Evolutionary conservation across 371 early-diverging fungal species (phyloP), one percentile per base, ranked within the genome.

Genomic region (Coemansia sp.): DNA sequence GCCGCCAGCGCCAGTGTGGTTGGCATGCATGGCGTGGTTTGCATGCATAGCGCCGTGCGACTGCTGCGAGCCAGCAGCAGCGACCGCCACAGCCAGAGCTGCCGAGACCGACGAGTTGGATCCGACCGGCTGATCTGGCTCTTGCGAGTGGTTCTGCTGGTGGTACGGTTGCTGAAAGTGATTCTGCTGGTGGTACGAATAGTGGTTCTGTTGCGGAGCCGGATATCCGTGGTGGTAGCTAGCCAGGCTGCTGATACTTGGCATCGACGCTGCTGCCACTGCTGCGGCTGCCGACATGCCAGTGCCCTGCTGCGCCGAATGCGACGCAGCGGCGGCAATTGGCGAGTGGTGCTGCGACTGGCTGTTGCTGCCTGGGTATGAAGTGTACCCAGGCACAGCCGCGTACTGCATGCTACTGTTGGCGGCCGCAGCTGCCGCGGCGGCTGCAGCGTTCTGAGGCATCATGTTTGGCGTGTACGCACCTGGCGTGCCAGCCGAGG

Each of bases 341-440:
- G 75, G 75, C 64, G 75, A 75, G 68, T 75, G 75, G 65, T 75
- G 75, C 59, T 75, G 75, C 57, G 75, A 75, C 65, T 75, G 75
- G 62, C 60, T 71, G 54, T 50, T 71, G 65, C 75, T 75, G 50
- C 61, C 67, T 8, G 75, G 75, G 11, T 75, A 77, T 44, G 73
- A 77, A 5, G 66, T 58, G 55, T 71, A 77, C n/a, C 73, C 69
- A 7, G 73, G 68, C 6, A 77, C 72, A 0, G 69, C 44, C 23
- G 66, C 56, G 33, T 72, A 72, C 51, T 51, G 54, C 68, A 72
- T 64, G 56, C 26, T 47, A 12, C 67, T 63, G 44, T 51, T 64
- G 2, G 63, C 61, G 25, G 63, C 63, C 8, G 63, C 63, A 14
- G 64, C 64, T 8, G 57, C 64, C 3, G 58, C 64, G 3, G 58